Conservation (phyloP, 306 rosid genomes). For the Casuarina equisetifolia region DNA sequence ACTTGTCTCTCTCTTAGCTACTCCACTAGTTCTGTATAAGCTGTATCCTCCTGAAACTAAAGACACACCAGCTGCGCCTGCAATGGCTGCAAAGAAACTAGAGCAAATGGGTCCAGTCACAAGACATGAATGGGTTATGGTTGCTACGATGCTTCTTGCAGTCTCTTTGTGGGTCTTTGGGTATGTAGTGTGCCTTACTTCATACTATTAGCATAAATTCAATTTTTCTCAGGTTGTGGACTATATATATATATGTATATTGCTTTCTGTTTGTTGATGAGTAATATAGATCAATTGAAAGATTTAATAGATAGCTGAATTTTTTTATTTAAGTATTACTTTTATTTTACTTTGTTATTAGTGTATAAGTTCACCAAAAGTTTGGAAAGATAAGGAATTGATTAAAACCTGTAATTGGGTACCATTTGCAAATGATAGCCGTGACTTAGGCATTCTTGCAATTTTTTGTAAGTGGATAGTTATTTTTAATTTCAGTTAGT, state of each 20-base stretch:
- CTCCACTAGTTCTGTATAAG: slow-evolving; percentile 80
- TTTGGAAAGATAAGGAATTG: too few relatives aligned
- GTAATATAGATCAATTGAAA: neutral
- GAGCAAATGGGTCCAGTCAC: slow-evolving; percentile 86
- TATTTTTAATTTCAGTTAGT: too few relatives aligned
- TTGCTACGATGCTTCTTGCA: slow-evolving; percentile 88
- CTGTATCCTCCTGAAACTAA: slow-evolving; percentile 88
- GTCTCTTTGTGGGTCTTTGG: slow-evolving; percentile 94
- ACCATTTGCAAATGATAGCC: too few relatives aligned
- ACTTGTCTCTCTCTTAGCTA: slow-evolving; percentile 58
- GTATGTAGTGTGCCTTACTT: slow-evolving; percentile 40
- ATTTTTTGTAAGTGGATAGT: too few relatives aligned
- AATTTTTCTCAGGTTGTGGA: neutral
- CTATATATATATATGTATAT: neutral
- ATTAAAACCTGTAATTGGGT: too few relatives aligned
- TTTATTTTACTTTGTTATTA: too few relatives aligned
- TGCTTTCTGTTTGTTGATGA: neutral
- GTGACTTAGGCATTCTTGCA: too few relatives aligned
- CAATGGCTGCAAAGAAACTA: slow-evolving; percentile 74
- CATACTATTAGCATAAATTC: neutral
- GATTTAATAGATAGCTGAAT: neutral
- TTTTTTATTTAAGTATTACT: neutral
- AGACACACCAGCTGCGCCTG: slow-evolving; percentile 97
- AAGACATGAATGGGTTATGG: slow-evolving; percentile 77
- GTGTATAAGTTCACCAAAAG: too few relatives aligned